Percentiles rank a stretch among this genome's conserved stretches.
Evolutionary conservation across 441 rosid species (phyloP).

Genomic region (Populus hybrid): DNA sequence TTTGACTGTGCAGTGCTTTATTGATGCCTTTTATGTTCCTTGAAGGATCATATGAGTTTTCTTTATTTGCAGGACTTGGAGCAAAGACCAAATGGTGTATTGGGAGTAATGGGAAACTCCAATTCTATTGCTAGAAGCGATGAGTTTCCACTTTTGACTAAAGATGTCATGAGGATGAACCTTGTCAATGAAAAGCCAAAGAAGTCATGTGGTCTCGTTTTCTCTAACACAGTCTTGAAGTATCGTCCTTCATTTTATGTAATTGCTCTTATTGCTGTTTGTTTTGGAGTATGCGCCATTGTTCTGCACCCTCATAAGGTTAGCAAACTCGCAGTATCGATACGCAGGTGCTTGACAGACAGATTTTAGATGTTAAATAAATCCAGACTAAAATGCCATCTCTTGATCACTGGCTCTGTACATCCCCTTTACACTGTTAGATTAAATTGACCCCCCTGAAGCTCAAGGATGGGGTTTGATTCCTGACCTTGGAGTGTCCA

Average conservation of each 20-base stretch:
- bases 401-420: conserved; percentile 10
- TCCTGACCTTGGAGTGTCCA: not conserved
- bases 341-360: conserved; percentile 52
- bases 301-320: conserved; percentile 71
- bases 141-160: conserved; percentile 49
- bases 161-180: conserved; percentile 50
- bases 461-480: not conserved
- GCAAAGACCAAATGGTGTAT: conserved; percentile 24
- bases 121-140: conserved; percentile 29
- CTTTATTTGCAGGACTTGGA: conserved; percentile 49
- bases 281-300: conserved; percentile 71
- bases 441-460: not conserved
- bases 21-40: not conserved
- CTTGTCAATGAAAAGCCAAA: conserved; percentile 39
- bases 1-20: no score
- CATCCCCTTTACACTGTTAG: not conserved
- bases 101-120: conserved; percentile 20
- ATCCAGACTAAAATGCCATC: not conserved
- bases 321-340: conserved; percentile 60
- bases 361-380: conserved; percentile 17
- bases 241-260: conserved; percentile 40
- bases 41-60: not conserved
- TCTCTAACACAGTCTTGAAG: conserved; percentile 28
- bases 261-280: conserved; percentile 44
- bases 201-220: conserved; percentile 33